Evolutionary conservation across 2,329 filamentous ascomycete species (phyloP).

Genomic region (Fusarium pilosicola): DNA sequence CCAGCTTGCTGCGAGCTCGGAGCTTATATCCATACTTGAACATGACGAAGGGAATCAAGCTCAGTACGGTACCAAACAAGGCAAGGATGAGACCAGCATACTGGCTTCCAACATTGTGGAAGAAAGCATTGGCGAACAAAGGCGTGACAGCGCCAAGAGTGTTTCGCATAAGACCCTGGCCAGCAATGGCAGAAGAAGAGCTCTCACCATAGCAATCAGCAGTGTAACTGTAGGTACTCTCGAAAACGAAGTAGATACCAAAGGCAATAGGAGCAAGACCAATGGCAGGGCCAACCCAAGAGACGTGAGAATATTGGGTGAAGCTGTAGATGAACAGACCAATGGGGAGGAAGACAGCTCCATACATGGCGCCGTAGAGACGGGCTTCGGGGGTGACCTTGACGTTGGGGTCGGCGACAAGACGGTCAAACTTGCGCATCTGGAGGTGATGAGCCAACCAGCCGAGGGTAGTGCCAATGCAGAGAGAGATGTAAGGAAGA

Average conservation of each 20-base stretch:
- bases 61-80: slow-evolving; percentile 29
- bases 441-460: slow-evolving; percentile 36
- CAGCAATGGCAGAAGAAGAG: slow-evolving; percentile 35
- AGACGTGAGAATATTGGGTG: slow-evolving; percentile 29
- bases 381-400: slow-evolving; percentile 37
- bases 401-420: slow-evolving; percentile 27
- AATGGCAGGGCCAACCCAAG: slow-evolving; percentile 32
- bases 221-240: slow-evolving; percentile 37
- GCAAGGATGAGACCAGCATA: slow-evolving; percentile 36
- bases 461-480: slow-evolving; percentile 32
- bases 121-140: slow-evolving; percentile 36
- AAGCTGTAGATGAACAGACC: slow-evolving; percentile 39
- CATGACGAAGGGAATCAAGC: slow-evolving; percentile 37
- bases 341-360: slow-evolving; percentile 35
- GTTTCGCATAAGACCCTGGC: slow-evolving; percentile 36
- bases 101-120: slow-evolving; percentile 36
- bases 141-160: slow-evolving; percentile 36
- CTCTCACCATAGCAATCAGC: slow-evolving; percentile 38
- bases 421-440: slow-evolving; percentile 37
- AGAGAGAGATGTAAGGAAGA: slow-evolving; percentile 36
- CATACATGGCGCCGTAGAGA: slow-evolving; percentile 38
- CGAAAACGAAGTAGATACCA: slow-evolving; percentile 37
- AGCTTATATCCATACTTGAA: slow-evolving; percentile 35
- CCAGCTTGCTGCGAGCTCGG: slow-evolving; percentile 36
- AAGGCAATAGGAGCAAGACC: slow-evolving; percentile 37